Evolutionary conservation across 2,329 filamentous ascomycete species (phyloP), one percentile per base, ranked within the genome.

Genomic region (Colletotrichum sp.): DNA sequence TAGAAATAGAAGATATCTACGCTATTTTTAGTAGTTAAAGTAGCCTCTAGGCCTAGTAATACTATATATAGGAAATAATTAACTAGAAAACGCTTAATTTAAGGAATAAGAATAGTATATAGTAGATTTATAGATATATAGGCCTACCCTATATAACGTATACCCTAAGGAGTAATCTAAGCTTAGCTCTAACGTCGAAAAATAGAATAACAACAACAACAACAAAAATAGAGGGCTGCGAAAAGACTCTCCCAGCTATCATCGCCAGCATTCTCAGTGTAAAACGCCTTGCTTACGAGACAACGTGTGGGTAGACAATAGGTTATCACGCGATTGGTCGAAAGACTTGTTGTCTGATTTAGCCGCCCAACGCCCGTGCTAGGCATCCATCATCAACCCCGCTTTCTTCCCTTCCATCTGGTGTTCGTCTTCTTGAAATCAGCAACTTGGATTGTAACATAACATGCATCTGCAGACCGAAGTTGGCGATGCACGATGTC

Each of bases 391-490:
- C 22, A 0, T 16, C 39, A 6, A 57, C 52, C 52, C 52, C 52
- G 22, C 52, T 57, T 57, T n/a, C n/a, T n/a, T n/a, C n/a, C n/a
- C n/a, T n/a, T n/a, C n/a, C 52, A 57, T 27, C 52, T 57, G 52
- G 2, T 13, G n/a, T 8, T 16, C 22, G 12, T 27, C 15, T 27
- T 22, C 52, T 27, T 27, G 22, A 2, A 0, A 27, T 27, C 52
- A 27, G 15, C 4, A 0, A 27, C 52, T 27, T 9, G 0, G 0
- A 27, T 9, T 8, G 22, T 27, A 27, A 57, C 15, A 13, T 0
- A 57, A 3, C 1, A 8, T 9, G 3, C 25, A 2, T 2, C 0
- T 8, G 15, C 2, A 57, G 22, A 27, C 12, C 12, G 4, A 16
- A 8, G 0, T 16, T 27, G 22, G 3, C 15, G 2, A 27, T 5